These are phyloP conservation scores for Aureobasidium pullulans DNA, from an alignment of 2,329 filamentous ascomycete species.

Conservation along the genomic window DNA sequence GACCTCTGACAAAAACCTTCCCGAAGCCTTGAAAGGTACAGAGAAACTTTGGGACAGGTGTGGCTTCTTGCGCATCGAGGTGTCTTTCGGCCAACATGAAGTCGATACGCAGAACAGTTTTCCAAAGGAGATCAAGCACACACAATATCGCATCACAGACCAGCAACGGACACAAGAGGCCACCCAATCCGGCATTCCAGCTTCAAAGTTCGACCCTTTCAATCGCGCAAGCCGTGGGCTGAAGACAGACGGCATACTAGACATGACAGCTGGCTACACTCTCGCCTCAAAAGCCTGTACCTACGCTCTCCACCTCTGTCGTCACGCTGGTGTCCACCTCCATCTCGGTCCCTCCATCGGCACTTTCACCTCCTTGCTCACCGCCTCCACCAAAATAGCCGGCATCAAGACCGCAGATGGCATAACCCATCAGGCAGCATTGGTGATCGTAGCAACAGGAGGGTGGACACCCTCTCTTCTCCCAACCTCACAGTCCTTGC, in stretches of 20 bases:
- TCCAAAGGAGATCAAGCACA: slow-evolving; percentile 20
- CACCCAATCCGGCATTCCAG: background rate
- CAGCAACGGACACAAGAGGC: background rate
- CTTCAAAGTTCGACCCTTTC: slow-evolving; percentile 6
- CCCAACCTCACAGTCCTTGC: slow-evolving; percentile 26
- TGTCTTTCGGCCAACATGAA: slow-evolving; percentile 18
- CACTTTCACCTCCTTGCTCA: background rate
- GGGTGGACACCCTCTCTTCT: slow-evolving; percentile 23
- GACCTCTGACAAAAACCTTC: background rate
- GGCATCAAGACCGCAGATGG: slow-evolving; percentile 3
- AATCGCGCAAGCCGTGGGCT: background rate
- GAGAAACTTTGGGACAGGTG: slow-evolving; percentile 21
- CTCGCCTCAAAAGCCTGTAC: slow-evolving; percentile 10
- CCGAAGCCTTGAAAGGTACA: background rate
- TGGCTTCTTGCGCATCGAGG: slow-evolving; percentile 21
- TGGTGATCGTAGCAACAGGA: slow-evolving; percentile 22
- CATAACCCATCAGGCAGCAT: slow-evolving; percentile 16
- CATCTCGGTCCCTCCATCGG: background rate
- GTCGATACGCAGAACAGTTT: slow-evolving; percentile 21
- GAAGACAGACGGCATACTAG: background rate
- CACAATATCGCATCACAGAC: slow-evolving; percentile 23
- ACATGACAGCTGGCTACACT: slow-evolving; percentile 10
- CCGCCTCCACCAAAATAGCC: background rate
- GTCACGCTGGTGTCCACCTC: background rate
- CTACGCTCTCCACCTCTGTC: slow-evolving; percentile 5